phyloP scores from a whole-genome alignment of 2,329 filamentous ascomycete species.

The Graphilbum ipis-grandicollis region DNA sequence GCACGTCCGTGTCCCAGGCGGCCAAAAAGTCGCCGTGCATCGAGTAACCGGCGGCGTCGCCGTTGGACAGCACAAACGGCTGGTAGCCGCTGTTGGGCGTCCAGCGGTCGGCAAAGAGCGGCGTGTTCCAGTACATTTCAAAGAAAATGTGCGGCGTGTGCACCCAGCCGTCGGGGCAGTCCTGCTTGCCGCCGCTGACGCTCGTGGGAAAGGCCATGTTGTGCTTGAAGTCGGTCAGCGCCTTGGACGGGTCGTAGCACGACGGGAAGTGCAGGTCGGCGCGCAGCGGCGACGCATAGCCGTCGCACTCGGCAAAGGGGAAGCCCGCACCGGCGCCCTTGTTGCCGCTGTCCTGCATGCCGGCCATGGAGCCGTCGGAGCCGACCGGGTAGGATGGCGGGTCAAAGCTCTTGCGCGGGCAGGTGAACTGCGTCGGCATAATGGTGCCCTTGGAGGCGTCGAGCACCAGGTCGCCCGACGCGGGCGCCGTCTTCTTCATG shows the following conservation, averaged over 20 bases:
- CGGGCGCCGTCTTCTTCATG: conserved; percentile 37
- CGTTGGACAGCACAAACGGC: conserved; percentile 53
- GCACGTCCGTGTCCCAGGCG: conserved; percentile 48
- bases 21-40: conserved; percentile 58
- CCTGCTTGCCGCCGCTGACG: conserved; percentile 24
- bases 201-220: conserved; percentile 49
- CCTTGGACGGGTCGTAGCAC: conserved; percentile 51
- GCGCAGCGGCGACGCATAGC: conserved; percentile 40
- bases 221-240: conserved; percentile 39
- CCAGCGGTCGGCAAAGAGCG: conserved; percentile 33
- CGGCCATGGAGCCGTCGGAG: conserved; percentile 37
- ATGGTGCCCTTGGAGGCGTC: conserved; percentile 33
- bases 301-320: conserved; percentile 52
- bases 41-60: conserved; percentile 53
- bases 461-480: conserved; percentile 28
- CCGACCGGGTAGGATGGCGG: conserved; percentile 32
- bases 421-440: conserved; percentile 41
- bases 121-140: conserved; percentile 44
- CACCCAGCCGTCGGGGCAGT: conserved; percentile 36
- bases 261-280: conserved; percentile 56
- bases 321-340: conserved; percentile 45
- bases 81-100: conserved; percentile 32
- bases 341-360: conserved; percentile 37
- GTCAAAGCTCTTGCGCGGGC: conserved; percentile 32
- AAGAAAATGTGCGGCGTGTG: conserved; percentile 41